Percentiles rank a stretch among this genome's conserved stretches.
Evolutionary conservation across 2,329 filamentous ascomycete genomes (phyloP).

Genomic region (Pseudopyricularia cyperi): DNA sequence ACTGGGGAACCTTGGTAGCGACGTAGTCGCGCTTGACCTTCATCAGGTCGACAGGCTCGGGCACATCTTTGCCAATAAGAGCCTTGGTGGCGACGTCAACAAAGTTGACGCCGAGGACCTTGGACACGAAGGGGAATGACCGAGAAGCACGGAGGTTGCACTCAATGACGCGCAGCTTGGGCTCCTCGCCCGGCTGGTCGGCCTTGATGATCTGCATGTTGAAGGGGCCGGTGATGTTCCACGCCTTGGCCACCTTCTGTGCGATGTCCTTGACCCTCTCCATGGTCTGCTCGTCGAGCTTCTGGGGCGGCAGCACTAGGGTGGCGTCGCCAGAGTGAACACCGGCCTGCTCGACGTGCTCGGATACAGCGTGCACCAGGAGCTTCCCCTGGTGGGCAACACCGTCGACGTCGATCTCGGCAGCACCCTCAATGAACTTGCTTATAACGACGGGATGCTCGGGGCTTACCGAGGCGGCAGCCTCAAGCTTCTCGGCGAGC

Average conservation of each 20-base stretch:
- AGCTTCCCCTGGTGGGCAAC: slow-evolving; percentile 80
- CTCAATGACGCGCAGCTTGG: slow-evolving; percentile 87
- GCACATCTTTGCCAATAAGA: slow-evolving; percentile 73
- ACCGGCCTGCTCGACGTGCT: slow-evolving; percentile 94
- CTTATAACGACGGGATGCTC: slow-evolving; percentile 97
- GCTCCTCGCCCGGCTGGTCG: slow-evolving; percentile 58
- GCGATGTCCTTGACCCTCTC: slow-evolving; percentile 89
- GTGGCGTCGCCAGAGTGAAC: slow-evolving; percentile 98
- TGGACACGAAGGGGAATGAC: slow-evolving; percentile 96
- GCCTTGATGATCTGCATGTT: slow-evolving; percentile 99
- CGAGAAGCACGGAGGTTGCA: slow-evolving; percentile 95
- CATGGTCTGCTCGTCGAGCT: slow-evolving; percentile 65
- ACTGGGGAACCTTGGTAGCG: slow-evolving; percentile 96
- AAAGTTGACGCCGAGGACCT: slow-evolving; percentile 93
- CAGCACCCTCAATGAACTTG: slow-evolving; percentile 92
- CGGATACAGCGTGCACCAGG: slow-evolving; percentile 80
- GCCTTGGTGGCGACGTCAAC: slow-evolving; percentile 92
- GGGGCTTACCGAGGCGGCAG: slow-evolving; percentile 79
- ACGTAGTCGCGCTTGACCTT: slow-evolving; percentile 77
- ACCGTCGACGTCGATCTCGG: slow-evolving; percentile 94
- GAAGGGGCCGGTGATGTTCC: slow-evolving; percentile 92
- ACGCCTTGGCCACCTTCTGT: slow-evolving; percentile 89
- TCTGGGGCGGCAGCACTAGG: slow-evolving; percentile 75
- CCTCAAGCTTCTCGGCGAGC: slow-evolving; percentile 87
- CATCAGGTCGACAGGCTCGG: slow-evolving; percentile 82